Conservation (phyloP, 805 yeast genomes). For the Ogataea henricii region DNA sequence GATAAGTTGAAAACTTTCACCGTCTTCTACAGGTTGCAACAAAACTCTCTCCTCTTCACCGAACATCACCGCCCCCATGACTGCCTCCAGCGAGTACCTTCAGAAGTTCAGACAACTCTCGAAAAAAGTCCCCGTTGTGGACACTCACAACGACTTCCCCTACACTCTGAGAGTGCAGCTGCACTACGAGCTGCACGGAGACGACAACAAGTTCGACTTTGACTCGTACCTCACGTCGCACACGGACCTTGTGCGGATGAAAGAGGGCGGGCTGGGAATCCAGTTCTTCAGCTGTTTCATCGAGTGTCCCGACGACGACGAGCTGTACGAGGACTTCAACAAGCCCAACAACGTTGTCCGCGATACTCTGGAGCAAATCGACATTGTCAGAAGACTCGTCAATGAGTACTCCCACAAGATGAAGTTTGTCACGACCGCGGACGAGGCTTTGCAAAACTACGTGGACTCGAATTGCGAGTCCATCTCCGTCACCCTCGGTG, state of each 20-base stretch:
- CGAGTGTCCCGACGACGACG: constrained; percentile 44
- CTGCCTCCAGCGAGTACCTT: constrained; percentile 1
- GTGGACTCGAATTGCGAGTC: constrained; percentile 27
- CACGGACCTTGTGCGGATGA: constrained; percentile 44
- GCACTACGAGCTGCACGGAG: constrained; percentile 39
- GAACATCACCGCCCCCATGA: neutral
- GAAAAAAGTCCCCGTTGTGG: constrained; percentile 42
- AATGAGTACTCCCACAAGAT: constrained; percentile 40
- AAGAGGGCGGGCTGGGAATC: constrained; percentile 45
- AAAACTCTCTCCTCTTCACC: too few species aligned
- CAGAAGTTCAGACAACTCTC: constrained; percentile 8
- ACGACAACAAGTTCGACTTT: constrained; percentile 38
- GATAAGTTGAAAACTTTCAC: neutral
- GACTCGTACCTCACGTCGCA: constrained; percentile 39
- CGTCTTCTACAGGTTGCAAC: too few species aligned
- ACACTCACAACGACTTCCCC: constrained; percentile 55
- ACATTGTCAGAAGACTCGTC: constrained; percentile 46
- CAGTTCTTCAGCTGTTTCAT: constrained; percentile 51
- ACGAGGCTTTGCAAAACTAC: constrained; percentile 40
- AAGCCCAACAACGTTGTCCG: constrained; percentile 44
- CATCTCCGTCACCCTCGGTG: constrained; percentile 49
- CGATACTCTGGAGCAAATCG: constrained; percentile 54
- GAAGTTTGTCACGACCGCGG: constrained; percentile 40
- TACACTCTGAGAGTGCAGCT: constrained; percentile 45
- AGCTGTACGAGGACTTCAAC: constrained; percentile 46